Conservation (phyloP, 495 filamentous ascomycete genomes). For the Penicillium argentinense region DNA sequence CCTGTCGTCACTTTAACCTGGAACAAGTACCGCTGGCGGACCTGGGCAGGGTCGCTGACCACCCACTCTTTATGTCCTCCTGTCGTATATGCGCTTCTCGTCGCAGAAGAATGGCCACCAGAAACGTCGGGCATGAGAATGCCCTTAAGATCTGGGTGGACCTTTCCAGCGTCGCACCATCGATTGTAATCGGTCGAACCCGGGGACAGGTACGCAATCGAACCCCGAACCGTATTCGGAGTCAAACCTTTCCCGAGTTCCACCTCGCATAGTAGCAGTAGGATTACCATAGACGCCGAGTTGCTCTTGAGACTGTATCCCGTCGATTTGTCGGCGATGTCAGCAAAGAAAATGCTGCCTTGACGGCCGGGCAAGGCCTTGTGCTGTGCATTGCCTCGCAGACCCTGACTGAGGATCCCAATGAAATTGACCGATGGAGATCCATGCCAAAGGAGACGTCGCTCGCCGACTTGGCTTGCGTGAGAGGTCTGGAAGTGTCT, state of each 20-base stretch:
- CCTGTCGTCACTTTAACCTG: constrained; percentile 34
- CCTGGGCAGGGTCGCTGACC: constrained; percentile 66
- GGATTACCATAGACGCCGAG: no score
- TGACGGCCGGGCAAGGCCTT: not conserved
- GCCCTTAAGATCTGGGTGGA: constrained; percentile 14
- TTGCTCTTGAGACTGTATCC: constrained; percentile 1
- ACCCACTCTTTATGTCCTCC: constrained; percentile 55
- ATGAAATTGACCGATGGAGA: constrained; percentile 62
- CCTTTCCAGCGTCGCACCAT: constrained; percentile 10
- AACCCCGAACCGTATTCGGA: not conserved
- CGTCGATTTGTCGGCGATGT: constrained; percentile 13
- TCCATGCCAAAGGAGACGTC: constrained; percentile 77
- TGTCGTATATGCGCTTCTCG: rapidly evolving
- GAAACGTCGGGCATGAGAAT: constrained; percentile 9
- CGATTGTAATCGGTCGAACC: not conserved
- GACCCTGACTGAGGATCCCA: constrained; percentile 71
- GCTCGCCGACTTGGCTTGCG: constrained; percentile 32
- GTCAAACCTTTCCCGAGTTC: not conserved
- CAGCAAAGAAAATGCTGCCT: constrained; percentile 15
- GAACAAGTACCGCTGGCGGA: constrained; percentile 73
- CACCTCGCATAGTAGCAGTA: not conserved
- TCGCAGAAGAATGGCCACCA: not conserved
- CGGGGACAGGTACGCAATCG: not conserved
- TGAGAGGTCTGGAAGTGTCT: constrained; percentile 30
- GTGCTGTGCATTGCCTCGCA: constrained; percentile 40